Evolutionary conservation across 352 stramenopile species (phyloP).

Genomic region (Pseudoperonospora humuli): DNA sequence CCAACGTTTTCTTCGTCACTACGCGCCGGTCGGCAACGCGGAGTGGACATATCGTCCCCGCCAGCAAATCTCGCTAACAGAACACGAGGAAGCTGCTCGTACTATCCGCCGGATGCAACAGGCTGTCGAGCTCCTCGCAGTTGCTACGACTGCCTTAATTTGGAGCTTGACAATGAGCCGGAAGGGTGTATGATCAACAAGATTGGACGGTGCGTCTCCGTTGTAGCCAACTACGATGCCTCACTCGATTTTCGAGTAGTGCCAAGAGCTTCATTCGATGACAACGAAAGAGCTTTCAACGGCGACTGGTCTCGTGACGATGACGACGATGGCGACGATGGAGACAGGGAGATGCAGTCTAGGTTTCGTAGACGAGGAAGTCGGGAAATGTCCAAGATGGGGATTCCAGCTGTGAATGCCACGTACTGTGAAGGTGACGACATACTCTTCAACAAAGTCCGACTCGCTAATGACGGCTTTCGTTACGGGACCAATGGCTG

Average conservation of each 20-base stretch:
- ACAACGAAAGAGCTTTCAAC: background rate
- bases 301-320: background rate
- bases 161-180: slow-evolving; percentile 12
- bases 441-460: slow-evolving; percentile 1
- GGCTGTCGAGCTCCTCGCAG: slow-evolving; percentile 24
- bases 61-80: background rate
- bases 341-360: background rate
- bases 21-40: slow-evolving; percentile 7
- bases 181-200: slow-evolving; percentile 27
- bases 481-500: slow-evolving; percentile 20
- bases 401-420: slow-evolving; percentile 27
- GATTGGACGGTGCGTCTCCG: slow-evolving; percentile 18
- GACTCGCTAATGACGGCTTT: slow-evolving; percentile 9
- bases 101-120: slow-evolving; percentile 18
- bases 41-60: background rate
- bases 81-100: slow-evolving; percentile 21
- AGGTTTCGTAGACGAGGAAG: background rate
- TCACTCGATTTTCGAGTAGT: slow-evolving; percentile 21
- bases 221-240: slow-evolving; percentile 18
- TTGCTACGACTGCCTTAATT: slow-evolving; percentile 40
- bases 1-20: slow-evolving; percentile 1
- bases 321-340: too few species aligned
- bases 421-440: slow-evolving; percentile 36
- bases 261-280: background rate
- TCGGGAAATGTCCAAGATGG: slow-evolving; percentile 2